Evolutionary conservation across 2,329 filamentous ascomycete species (phyloP).

Genomic region (Trichoderma gracile): DNA sequence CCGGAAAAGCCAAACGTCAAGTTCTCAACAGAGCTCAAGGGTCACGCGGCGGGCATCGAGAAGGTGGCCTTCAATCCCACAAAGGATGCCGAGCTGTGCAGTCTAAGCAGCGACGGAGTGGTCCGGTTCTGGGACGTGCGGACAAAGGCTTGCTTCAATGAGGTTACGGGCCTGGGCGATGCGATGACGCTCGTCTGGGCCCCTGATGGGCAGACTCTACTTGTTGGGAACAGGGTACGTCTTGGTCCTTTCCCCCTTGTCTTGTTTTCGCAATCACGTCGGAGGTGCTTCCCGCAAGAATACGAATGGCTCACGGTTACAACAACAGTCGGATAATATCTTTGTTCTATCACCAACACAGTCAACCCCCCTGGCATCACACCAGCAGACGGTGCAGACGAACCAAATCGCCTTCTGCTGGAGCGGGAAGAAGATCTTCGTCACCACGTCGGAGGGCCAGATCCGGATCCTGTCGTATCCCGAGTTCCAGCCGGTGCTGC

Average conservation of each 20-base stretch:
- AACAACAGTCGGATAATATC: slow-evolving; percentile 58
- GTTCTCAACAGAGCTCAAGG: slow-evolving; percentile 73
- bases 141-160: slow-evolving; percentile 68
- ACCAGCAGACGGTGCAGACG: slow-evolving; percentile 64
- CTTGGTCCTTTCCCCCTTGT: slow-evolving; percentile 17
- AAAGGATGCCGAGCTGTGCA: slow-evolving; percentile 75
- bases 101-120: slow-evolving; percentile 70
- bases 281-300: background rate
- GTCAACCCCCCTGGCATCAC: slow-evolving; percentile 55
- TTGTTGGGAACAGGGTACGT: slow-evolving; percentile 72
- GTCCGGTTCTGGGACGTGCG: slow-evolving; percentile 81
- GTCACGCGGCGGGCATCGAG: slow-evolving; percentile 66
- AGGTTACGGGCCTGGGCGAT: slow-evolving; percentile 65
- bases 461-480: slow-evolving; percentile 71
- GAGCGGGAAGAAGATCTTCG: slow-evolving; percentile 68
- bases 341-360: slow-evolving; percentile 63
- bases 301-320: background rate
- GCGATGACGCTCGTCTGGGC: slow-evolving; percentile 74
- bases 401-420: slow-evolving; percentile 76
- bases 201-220: slow-evolving; percentile 67
- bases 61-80: slow-evolving; percentile 77
- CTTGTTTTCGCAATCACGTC: too few species aligned
- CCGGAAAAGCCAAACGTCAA: slow-evolving; percentile 73
- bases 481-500: slow-evolving; percentile 57
- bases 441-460: slow-evolving; percentile 70